Conservation (phyloP, 2,329 filamentous ascomycete species). For the Chaetomium sp. region DNA sequence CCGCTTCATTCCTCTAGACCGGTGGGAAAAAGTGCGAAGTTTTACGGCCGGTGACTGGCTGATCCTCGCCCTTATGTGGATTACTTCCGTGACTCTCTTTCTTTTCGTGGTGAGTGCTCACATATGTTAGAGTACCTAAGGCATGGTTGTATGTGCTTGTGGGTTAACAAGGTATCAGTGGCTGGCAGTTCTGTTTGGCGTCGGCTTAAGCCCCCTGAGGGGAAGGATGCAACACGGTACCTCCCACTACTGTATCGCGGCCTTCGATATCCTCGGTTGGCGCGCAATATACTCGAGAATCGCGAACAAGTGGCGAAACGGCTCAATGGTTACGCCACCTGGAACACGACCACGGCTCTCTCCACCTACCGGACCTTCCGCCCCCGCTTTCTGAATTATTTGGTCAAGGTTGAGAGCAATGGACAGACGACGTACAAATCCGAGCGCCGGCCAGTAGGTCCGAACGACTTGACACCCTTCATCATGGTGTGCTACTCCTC, state of each 20-base stretch:
- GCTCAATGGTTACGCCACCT: neutral
- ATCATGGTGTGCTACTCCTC: slow-evolving; percentile 17
- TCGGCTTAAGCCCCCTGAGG: too few relatives aligned
- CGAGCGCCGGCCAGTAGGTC: slow-evolving; percentile 4
- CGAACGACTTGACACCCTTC: slow-evolving; percentile 19
- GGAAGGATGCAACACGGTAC: neutral
- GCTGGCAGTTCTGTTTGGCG: too few relatives aligned
- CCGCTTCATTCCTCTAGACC: slow-evolving; percentile 7
- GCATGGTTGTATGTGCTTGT: too few relatives aligned
- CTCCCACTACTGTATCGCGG: slow-evolving; percentile 19
- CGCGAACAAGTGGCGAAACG: slow-evolving; percentile 6
- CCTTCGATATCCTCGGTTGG: slow-evolving; percentile 17
- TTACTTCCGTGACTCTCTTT: neutral
- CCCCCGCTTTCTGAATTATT: slow-evolving; percentile 20
- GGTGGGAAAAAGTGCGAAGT: slow-evolving; percentile 4
- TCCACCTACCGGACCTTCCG: slow-evolving; percentile 20
- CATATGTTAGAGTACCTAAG: too few relatives aligned
- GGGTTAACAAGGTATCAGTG: too few relatives aligned
- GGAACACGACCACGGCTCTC: slow-evolving; percentile 2
- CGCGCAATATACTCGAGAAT: slow-evolving; percentile 23
- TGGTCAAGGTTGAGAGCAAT: slow-evolving; percentile 9
- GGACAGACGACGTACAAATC: neutral
- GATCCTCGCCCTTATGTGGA: neutral
- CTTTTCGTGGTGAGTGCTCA: neutral
- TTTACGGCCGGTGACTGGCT: neutral